Base-by-base conservation (phyloP, 495 filamentous ascomycete species). In the Penicillium verhagenii region DNA sequence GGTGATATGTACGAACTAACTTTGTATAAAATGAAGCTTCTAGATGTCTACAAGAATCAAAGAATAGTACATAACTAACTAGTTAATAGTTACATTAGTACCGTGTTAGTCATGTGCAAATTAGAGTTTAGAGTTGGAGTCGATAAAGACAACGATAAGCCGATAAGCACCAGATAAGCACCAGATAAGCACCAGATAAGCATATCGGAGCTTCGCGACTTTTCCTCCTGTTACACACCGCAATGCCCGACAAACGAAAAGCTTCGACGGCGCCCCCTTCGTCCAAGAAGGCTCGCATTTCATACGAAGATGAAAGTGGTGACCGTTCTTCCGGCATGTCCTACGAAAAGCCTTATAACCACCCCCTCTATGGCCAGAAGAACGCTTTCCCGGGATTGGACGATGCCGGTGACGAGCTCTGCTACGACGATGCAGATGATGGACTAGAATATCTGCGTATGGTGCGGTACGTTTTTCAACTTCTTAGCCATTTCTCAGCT, bases 321-420 rank as follows among this genome's bases (percentile, higher is more conserved):
- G 53, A 61, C 7, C 40, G 37, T 19, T 39, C 44, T 28, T 44
- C 57, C 13, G 42, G 47, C 14, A 61, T 52, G 2, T 47, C 67
- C 10, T 58, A 72, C 25, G 72, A 76, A 52, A 70, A 66, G 11
- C 74, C 82, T 14, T 77, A 74, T 31, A 75, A 83, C 45, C 80
- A 93, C 61, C 80, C 82, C 2, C 77, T 82, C 9, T 92, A 85
- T 59, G 89, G 91, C 42, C 91, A 94, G 63, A 85, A 85, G 55
- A 76, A 83, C 58, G 89, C 83, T 18, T 91, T 96, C 59, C 90
- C 90, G 0, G 85, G 87, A 23, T 72, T 90, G n/a, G 87, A 89
- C 26, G 75, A 76, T 25, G 78, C 71, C 35, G 78, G 80, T 14
- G 75, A 77, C 47, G 76, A 74, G 50, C 60, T 79, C 19, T 73